Base-by-base conservation (phyloP, 495 filamentous ascomycete species). In the Penicillium bovifimosum region DNA sequence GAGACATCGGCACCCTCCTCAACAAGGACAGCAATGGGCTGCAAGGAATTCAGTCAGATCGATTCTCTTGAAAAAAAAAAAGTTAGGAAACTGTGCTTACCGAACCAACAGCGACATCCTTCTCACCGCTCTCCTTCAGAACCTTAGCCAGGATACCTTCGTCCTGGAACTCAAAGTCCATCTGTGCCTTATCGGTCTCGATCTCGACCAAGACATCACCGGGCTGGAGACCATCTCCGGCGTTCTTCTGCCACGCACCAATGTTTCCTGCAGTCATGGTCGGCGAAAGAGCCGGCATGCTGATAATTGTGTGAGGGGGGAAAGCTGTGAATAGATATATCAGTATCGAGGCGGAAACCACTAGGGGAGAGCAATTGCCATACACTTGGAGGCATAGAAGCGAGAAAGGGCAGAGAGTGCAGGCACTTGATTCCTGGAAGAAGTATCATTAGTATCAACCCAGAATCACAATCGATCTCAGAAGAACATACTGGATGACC, bases 121-220 rank as follows among this genome's bases (percentile, higher is more conserved):
- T 97, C 72, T 87, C 90, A 40, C 95, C 95, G 29, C 84, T 84
- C 2, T 96, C 88, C 76, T 90, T 95, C 69, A 99, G 72, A 53
- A 97, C 81, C 81, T 96, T 97, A 52, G 95, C 95, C 50, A 99
- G 75, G 31, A 95, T 79, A 76, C 95, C 93, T 67, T 99, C 93
- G 58, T 99, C 93, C 72, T 99, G 95, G 72, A 95, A 99, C 72
- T 99, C 95, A 63, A 99, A 99, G 78, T 99, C 95, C 95, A 99
- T 99, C 73, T 99, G 95, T 36, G 95, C 95, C 80, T 99, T 99
- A 73, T 99, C 95, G 64, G 95, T 99, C 78, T 99, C 95, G 66
- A 99, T 97, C 78, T 99, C 95, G 27, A 97, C 95, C 52, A 99
- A 74, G n/a, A 97, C 91, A 72, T 99, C 95, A 65, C 95, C 95